Evolutionary conservation across 2,329 filamentous ascomycete genomes (phyloP).

Genomic region (Penicillium sp.): DNA sequence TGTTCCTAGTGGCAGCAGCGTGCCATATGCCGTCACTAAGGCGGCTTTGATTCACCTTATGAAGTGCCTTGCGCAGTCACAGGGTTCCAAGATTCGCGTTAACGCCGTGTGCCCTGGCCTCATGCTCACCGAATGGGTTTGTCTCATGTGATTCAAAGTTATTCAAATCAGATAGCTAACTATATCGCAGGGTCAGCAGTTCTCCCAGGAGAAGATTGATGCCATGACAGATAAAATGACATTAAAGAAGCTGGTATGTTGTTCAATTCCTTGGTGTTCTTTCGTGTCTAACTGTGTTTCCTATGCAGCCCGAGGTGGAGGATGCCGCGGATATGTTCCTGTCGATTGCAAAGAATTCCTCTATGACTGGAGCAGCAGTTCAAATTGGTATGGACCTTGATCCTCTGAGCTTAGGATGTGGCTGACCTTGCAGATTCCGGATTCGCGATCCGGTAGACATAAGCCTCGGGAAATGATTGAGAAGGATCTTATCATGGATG

Average conservation of each 20-base stretch:
- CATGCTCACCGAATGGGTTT: slow-evolving; percentile 68
- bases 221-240: slow-evolving; percentile 56
- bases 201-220: slow-evolving; percentile 59
- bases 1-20: slow-evolving; percentile 55
- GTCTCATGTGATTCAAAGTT: slow-evolving; percentile 7
- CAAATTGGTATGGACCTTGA: slow-evolving; percentile 37
- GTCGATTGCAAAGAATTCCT: slow-evolving; percentile 45
- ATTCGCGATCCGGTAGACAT: slow-evolving; percentile 25
- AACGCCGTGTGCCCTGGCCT: slow-evolving; percentile 67
- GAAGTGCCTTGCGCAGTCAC: slow-evolving; percentile 63
- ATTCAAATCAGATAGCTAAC: slow-evolving; percentile 2
- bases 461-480: not conserved
- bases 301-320: slow-evolving; percentile 38
- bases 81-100: slow-evolving; percentile 63
- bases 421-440: slow-evolving; percentile 31
- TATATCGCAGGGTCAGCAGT: slow-evolving; percentile 53
- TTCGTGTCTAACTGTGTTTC: not conserved
- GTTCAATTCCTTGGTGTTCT: not conserved
- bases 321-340: slow-evolving; percentile 44
- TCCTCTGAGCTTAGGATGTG: not conserved
- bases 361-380: slow-evolving; percentile 49
- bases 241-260: slow-evolving; percentile 60
- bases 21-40: slow-evolving; percentile 78
- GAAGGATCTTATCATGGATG: not conserved
- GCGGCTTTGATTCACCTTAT: slow-evolving; percentile 69